Evolutionary conservation across 2,329 filamentous ascomycete genomes (phyloP).

Genomic region (Paecilomyces sp.): DNA sequence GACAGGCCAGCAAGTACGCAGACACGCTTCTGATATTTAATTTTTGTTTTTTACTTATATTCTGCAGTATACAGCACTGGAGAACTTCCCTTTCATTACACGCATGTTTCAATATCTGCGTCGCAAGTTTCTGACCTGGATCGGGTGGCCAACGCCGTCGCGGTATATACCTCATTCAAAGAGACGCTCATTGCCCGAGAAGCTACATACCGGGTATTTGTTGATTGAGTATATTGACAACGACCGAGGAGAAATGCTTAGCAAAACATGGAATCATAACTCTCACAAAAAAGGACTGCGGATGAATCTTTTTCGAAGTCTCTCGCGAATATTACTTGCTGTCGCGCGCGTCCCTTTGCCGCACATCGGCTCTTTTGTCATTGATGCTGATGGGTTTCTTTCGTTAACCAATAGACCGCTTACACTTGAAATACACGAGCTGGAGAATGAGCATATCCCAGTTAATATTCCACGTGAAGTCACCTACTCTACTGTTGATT

Average conservation of each 20-base stretch:
- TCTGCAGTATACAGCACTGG: background rate
- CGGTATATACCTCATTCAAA: no score
- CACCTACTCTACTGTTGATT: constrained; percentile 16
- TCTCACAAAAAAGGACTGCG: constrained; percentile 1
- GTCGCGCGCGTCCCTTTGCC: constrained; percentile 15
- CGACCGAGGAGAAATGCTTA: constrained; percentile 13
- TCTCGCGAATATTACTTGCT: constrained; percentile 12
- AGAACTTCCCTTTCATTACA: background rate
- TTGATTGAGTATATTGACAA: constrained; percentile 15
- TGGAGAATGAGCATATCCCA: constrained; percentile 17
- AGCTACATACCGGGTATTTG: constrained; percentile 8
- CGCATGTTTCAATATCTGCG: background rate
- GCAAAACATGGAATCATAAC: constrained; percentile 5
- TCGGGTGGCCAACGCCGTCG: no score
- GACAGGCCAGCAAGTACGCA: constrained; percentile 15
- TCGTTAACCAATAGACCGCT: constrained; percentile 14
- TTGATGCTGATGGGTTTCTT: constrained; percentile 17
- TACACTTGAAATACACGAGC: constrained; percentile 9
- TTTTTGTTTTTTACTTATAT: background rate
- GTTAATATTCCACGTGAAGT: constrained; percentile 12
- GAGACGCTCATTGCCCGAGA: background rate
- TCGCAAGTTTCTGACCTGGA: background rate
- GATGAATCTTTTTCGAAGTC: constrained; percentile 13
- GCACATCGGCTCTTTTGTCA: constrained; percentile 27
- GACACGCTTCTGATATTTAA: no score